Conservation (phyloP, 768 basidiomycete genomes). For the Suillus fuscotomentosus region DNA sequence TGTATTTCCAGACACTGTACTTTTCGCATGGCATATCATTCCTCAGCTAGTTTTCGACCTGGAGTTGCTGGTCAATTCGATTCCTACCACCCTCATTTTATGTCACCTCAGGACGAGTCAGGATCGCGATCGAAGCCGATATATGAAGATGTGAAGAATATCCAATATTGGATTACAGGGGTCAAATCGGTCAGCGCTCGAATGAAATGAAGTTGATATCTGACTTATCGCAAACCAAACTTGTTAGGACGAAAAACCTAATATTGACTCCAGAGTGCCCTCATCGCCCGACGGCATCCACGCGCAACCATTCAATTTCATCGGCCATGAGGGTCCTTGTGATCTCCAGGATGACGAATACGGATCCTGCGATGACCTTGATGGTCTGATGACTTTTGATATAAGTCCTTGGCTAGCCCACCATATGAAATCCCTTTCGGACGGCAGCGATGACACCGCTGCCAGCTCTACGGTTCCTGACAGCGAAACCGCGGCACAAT, state of each 20-base stretch:
- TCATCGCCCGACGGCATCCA: slow-evolving; percentile 7
- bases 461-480: slow-evolving; percentile 20
- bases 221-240: slow-evolving; percentile 1
- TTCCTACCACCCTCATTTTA: slow-evolving; percentile 12
- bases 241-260: slow-evolving; percentile 15
- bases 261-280: slow-evolving; percentile 6
- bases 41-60: slow-evolving; percentile 11
- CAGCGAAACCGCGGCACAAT: slow-evolving; percentile 33
- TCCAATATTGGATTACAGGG: slow-evolving; percentile 26
- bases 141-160: slow-evolving; percentile 22
- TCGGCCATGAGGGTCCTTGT: neutral
- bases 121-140: slow-evolving; percentile 17
- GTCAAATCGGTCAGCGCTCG: slow-evolving; percentile 22
- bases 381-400: neutral
- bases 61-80: slow-evolving; percentile 29
- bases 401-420: slow-evolving; percentile 6
- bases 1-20: slow-evolving; percentile 11
- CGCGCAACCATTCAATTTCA: slow-evolving; percentile 20
- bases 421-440: slow-evolving; percentile 10
- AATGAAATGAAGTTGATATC: neutral
- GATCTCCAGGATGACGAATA: neutral
- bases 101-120: slow-evolving; percentile 9
- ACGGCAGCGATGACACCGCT: slow-evolving; percentile 20
- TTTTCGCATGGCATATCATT: slow-evolving; percentile 20
- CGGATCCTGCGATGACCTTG: neutral